Evolutionary conservation across 2,329 filamentous ascomycete genomes (phyloP), one percentile per base, ranked within the genome.

Genomic region (Alternaria conjuncta): DNA sequence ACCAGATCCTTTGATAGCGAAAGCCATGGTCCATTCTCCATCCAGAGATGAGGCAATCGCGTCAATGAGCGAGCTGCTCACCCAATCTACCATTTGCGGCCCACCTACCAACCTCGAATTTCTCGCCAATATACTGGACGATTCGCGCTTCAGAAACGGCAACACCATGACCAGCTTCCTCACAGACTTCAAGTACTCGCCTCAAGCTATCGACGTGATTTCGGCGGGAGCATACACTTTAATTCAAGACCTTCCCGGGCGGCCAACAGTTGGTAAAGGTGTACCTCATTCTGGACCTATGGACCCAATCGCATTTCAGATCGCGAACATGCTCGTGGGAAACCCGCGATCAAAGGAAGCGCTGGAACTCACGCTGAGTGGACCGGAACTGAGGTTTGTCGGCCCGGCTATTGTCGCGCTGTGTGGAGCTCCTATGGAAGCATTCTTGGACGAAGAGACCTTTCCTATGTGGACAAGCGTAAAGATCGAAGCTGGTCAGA

Each of bases 251-350:
- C 84, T 84, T 50, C 87, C 87, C 1, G 88, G 84, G 0, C 79
- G 88, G n/a, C 84, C 85, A 4, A 82, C 81, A 0, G 81, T 88
- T 3, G 87, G 87, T 1, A 84, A 84, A 69, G 88, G 88, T 7
- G 86, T 90, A 53, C 85, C 85, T 5, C 85, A 88, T 30, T 83
- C 84, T 5, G 88, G 88, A 0, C 87, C 88, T 0, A 89, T 90
- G 87, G 88, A 90, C 69, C 81, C 84, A 1, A 71, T 89, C n/a
- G 83, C 86, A 2, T 85, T 86, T 49, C 84, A 84, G 23, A 81
- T 89, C 26, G 88, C 86, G 3, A 91, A 90, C 65, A 78, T 85
- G 20, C 80, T 90, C 1, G 87, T 87, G 0, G 87, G 87, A 0
- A 90, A 90, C 57, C 67, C 81, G 0, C 71, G 80, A 1, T 82